Percentiles rank a stretch among this genome's conserved stretches.
Evolutionary conservation across 2,329 filamentous ascomycete species (phyloP).

Genomic region (Fusarium phyllophilum): DNA sequence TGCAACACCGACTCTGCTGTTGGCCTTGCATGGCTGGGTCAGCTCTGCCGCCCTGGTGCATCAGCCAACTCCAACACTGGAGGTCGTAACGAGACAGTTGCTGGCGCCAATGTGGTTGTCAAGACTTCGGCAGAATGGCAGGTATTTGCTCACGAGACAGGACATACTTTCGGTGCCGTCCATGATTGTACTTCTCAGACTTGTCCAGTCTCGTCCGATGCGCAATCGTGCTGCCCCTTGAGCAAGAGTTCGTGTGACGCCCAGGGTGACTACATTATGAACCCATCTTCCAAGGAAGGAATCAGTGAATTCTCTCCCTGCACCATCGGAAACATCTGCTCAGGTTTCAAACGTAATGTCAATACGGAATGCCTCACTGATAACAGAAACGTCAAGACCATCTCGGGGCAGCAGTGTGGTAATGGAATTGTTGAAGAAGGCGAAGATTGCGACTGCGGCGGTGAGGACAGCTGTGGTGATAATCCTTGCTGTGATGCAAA

Average conservation of each 20-base stretch:
- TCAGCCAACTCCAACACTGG: constrained; percentile 60
- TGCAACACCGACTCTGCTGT: constrained; percentile 87
- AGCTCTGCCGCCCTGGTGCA: constrained; percentile 76
- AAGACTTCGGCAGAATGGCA: constrained; percentile 90
- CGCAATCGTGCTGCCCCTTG: constrained; percentile 81
- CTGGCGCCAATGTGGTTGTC: constrained; percentile 89
- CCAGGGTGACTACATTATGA: constrained; percentile 88
- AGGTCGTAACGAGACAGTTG: constrained; percentile 74
- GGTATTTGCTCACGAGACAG: constrained; percentile 92
- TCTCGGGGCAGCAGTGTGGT: constrained; percentile 86
- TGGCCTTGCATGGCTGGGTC: constrained; percentile 91
- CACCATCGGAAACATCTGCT: constrained; percentile 93
- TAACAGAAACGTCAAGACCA: constrained; percentile 84
- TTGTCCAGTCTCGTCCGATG: constrained; percentile 70
- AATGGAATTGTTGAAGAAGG: constrained; percentile 96
- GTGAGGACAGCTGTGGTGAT: constrained; percentile 72
- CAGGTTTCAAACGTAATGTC: constrained; percentile 81
- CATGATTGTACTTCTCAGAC: constrained; percentile 84
- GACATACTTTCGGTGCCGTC: constrained; percentile 94
- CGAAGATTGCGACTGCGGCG: constrained; percentile 97
- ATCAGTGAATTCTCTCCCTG: constrained; percentile 88
- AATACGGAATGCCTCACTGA: constrained; percentile 81
- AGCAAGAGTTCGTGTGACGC: constrained; percentile 76
- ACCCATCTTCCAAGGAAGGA: constrained; percentile 80
- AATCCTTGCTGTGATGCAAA: constrained; percentile 86